Conservation (phyloP, 192 early-diverging fungal genomes). For the Mortierella claussenii region DNA sequence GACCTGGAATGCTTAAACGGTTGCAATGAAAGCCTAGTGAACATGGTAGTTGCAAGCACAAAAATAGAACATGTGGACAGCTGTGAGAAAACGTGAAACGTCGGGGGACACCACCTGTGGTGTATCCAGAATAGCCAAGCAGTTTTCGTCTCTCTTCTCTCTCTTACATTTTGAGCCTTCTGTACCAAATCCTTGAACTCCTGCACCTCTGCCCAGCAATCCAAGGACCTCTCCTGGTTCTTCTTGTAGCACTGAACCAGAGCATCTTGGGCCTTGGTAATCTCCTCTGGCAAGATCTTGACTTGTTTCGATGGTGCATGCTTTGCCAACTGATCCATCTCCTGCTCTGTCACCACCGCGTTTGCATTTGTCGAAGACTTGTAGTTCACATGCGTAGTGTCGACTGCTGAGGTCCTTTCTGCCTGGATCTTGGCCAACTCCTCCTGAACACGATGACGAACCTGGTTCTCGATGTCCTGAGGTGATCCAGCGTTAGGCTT, state of each 20-base stretch:
- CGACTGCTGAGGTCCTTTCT: conserved; percentile 20
- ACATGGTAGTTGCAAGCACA: background rate
- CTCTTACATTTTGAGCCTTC: conserved; percentile 50
- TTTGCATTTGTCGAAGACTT: conserved; percentile 38
- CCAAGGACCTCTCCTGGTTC: conserved; percentile 60
- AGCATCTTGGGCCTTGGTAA: conserved; percentile 47
- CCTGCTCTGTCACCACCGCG: conserved; percentile 47
- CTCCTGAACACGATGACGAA: conserved; percentile 47
- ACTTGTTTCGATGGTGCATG: conserved; percentile 34
- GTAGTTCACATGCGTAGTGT: conserved; percentile 26
- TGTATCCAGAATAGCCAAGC: too few relatives aligned
- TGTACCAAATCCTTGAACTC: conserved; percentile 61
- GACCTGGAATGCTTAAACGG: conserved; percentile 9
- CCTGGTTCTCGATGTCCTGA: conserved; percentile 43
- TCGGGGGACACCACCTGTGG: too few relatives aligned
- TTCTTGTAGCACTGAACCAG: conserved; percentile 49
- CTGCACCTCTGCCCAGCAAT: conserved; percentile 74
- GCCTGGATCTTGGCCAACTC: conserved; percentile 44
- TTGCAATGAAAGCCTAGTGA: conserved; percentile 47
- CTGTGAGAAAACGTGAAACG: too few relatives aligned
- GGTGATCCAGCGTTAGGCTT: conserved; percentile 28
- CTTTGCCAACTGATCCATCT: conserved; percentile 42
- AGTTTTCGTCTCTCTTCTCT: too few relatives aligned
- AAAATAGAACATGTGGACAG: background rate
- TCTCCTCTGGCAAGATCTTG: conserved; percentile 50